These are phyloP conservation scores for Neoboletus subvelutipes DNA, from an alignment of 768 basidiomycete species.

Conservation along the genomic window DNA sequence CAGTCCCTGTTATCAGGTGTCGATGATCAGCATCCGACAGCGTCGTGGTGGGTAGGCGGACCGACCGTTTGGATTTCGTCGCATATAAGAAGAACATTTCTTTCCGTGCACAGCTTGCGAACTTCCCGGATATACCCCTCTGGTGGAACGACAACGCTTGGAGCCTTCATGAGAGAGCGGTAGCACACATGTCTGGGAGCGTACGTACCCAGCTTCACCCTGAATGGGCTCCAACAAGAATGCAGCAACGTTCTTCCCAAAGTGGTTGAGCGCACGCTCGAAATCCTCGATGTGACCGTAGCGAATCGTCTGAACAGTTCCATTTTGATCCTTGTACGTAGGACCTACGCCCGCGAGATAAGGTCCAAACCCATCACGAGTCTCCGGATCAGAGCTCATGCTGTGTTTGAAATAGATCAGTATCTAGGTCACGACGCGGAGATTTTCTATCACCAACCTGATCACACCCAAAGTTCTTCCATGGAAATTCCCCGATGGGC, in stretches of 20 bases:
- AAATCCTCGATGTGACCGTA: constrained; percentile 84
- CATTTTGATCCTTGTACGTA: constrained; percentile 55
- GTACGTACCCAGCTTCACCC: constrained; percentile 91
- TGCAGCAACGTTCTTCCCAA: constrained; percentile 84
- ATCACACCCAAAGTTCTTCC: constrained; percentile 90
- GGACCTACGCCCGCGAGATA: constrained; percentile 87
- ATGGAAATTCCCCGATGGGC: constrained; percentile 91
- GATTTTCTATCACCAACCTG: constrained; percentile 43
- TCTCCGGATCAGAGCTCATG: constrained; percentile 95
- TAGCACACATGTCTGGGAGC: not conserved
- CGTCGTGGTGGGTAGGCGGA: not conserved
- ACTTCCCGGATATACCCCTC: constrained; percentile 80
- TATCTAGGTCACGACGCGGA: not conserved
- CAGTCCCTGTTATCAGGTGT: constrained; percentile 56
- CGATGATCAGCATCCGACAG: not conserved
- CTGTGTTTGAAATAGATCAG: constrained; percentile 38
- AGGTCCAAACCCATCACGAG: constrained; percentile 85
- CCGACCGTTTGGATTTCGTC: constrained; percentile 96
- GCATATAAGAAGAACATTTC: constrained; percentile 94
- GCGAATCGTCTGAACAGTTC: constrained; percentile 58
- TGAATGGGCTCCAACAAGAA: constrained; percentile 98
- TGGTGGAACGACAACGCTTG: constrained; percentile 88
- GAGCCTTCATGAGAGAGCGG: not conserved
- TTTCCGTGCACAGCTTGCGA: constrained; percentile 82
- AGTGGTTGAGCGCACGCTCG: constrained; percentile 72